phyloP scores from a whole-genome alignment of 1,284 basidiomycete genomes.

The Ceratobasidium sp. region DNA sequence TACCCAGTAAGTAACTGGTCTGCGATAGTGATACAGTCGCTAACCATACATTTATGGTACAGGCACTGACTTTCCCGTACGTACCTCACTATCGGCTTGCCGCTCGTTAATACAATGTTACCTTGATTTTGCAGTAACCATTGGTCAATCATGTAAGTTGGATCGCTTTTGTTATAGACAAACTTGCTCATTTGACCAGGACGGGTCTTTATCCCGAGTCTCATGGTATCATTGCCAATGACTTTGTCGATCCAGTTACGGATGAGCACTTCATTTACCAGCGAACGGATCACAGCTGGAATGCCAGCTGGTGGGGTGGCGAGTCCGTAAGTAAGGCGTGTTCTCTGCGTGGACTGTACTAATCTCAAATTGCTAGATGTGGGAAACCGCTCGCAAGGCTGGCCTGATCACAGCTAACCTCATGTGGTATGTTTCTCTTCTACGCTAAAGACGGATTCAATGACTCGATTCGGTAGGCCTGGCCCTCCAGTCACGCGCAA shows the following conservation, averaged over 20 bases:
- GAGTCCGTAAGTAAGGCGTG: constrained; percentile 74
- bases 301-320: constrained; percentile 85
- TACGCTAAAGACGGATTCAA: constrained; percentile 4
- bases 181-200: constrained; percentile 61
- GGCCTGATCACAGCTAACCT: constrained; percentile 84
- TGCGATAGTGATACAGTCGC: background rate
- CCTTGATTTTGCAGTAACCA: constrained; percentile 71
- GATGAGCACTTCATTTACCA: constrained; percentile 79
- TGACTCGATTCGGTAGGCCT: constrained; percentile 66
- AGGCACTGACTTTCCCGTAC: constrained; percentile 92
- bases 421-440: constrained; percentile 78
- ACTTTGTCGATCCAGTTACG: constrained; percentile 84
- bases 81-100: constrained; percentile 52
- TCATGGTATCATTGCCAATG: constrained; percentile 92
- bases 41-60: constrained; percentile 11
- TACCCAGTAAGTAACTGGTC: constrained; percentile 75
- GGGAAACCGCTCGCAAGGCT: constrained; percentile 84
- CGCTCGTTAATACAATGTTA: background rate
- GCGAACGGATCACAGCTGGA: constrained; percentile 70
- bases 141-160: constrained; percentile 80
- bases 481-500: constrained; percentile 78
- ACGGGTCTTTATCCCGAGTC: constrained; percentile 89
- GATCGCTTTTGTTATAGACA: background rate
- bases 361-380: constrained; percentile 69
- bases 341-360: background rate